Percentiles rank a stretch among this genome's conserved stretches.
Conservation (phyloP, 1,139 yeast species). For the Ogataea hybrid region DNA sequence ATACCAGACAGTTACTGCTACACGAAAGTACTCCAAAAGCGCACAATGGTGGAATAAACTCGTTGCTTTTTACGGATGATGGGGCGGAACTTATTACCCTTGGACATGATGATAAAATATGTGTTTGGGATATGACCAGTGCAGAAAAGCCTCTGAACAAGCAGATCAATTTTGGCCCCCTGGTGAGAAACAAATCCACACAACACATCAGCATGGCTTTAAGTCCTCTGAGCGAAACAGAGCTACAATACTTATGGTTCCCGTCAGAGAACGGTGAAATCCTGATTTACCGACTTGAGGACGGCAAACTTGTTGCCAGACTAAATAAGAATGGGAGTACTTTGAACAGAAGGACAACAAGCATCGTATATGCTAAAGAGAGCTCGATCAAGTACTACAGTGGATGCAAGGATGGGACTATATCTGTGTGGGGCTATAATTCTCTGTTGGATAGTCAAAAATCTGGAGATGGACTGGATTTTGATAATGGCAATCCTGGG, state of each 20-base stretch:
- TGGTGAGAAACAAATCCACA: slow-evolving; percentile 62
- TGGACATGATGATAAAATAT: slow-evolving; percentile 74
- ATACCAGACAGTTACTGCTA: slow-evolving; percentile 31
- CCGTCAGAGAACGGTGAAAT: slow-evolving; percentile 84
- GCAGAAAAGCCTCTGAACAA: slow-evolving; percentile 53
- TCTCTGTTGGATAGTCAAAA: slow-evolving; percentile 5
- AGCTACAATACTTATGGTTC: slow-evolving; percentile 57
- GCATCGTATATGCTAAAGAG: slow-evolving; percentile 47
- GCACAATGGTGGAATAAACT: slow-evolving; percentile 75
- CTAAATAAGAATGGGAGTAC: slow-evolving; percentile 32
- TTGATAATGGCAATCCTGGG: slow-evolving; percentile 22
- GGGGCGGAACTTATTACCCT: slow-evolving; percentile 62
- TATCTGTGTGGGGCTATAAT: slow-evolving; percentile 49
- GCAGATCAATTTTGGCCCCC: slow-evolving; percentile 74
- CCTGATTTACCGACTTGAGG: slow-evolving; percentile 56
- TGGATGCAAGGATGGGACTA: slow-evolving; percentile 60
- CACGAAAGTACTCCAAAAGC: slow-evolving; percentile 42
- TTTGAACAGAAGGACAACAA: slow-evolving; percentile 21
- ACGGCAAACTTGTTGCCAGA: slow-evolving; percentile 62
- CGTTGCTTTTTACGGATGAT: slow-evolving; percentile 63
- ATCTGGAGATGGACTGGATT: slow-evolving; percentile 14
- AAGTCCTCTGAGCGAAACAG: slow-evolving; percentile 46
- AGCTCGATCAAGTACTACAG: slow-evolving; percentile 44
- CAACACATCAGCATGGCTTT: slow-evolving; percentile 47
- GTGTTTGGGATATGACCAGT: slow-evolving; percentile 68